These are phyloP conservation scores for Endothia cerciana DNA, from an alignment of 2,329 filamentous ascomycete species.

Conservation along the genomic window DNA sequence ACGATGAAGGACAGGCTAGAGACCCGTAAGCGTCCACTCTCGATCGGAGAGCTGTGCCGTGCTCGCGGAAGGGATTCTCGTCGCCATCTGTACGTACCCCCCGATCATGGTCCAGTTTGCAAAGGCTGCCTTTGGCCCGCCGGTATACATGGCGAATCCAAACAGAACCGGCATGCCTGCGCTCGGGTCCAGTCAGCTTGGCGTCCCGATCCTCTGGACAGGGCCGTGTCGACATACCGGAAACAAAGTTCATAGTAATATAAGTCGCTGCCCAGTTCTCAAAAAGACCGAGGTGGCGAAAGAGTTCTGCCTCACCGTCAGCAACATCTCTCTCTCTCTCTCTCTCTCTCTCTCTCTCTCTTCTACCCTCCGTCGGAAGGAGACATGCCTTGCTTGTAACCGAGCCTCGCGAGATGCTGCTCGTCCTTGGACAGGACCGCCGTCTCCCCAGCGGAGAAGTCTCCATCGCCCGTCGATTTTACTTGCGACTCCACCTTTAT, in stretches of 20 bases:
- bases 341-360: not conserved
- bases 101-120: constrained; percentile 45
- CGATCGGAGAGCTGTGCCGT: not conserved
- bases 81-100: constrained; percentile 28
- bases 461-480: constrained; percentile 12
- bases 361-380: not conserved
- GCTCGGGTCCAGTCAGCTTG: not conserved
- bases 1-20: constrained; percentile 38
- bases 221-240: constrained; percentile 5
- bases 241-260: constrained; percentile 43
- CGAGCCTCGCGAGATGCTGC: constrained; percentile 39
- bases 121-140: constrained; percentile 43
- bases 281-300: constrained; percentile 41
- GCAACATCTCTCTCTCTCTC: too few relatives aligned
- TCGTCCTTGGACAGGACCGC: constrained; percentile 34
- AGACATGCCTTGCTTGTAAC: constrained; percentile 39
- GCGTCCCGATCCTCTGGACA: not conserved
- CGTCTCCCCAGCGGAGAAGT: constrained; percentile 28
- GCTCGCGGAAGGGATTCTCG: not conserved
- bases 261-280: constrained; percentile 44
- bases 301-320: constrained; percentile 35
- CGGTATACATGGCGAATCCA: constrained; percentile 44
- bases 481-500: constrained; percentile 10
- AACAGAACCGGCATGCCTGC: constrained; percentile 45
- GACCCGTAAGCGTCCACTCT: not conserved